A percentile compares a stretch with the other conserved stretches of the same genome.
phyloP scores from a whole-genome alignment of 345 rosid species.

The Abelmoschus esculentus region DNA sequence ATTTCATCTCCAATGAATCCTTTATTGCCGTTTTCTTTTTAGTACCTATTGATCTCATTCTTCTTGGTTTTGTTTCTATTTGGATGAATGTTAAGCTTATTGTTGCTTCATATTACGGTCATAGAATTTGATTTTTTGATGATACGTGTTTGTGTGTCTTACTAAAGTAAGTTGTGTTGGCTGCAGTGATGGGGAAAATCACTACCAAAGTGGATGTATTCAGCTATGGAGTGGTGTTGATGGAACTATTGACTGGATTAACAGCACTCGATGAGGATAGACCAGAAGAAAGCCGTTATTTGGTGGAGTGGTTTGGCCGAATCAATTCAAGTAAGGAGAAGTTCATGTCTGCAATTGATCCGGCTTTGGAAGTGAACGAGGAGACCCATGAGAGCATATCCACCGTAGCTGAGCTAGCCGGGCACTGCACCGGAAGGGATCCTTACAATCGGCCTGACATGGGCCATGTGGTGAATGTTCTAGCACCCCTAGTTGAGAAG shows the following conservation, averaged over 20 bases:
- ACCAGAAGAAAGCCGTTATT: constrained; percentile 62
- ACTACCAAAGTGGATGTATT: constrained; percentile 76
- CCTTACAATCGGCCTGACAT: constrained; percentile 68
- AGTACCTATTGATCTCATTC: not conserved
- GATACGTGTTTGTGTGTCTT: not conserved
- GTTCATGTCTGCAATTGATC: constrained; percentile 53
- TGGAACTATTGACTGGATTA: constrained; percentile 66
- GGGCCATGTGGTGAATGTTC: constrained; percentile 59
- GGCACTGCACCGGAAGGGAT: constrained; percentile 71
- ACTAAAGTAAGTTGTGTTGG: constrained; percentile 1
- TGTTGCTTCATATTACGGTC: too few species aligned
- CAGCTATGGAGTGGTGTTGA: constrained; percentile 67
- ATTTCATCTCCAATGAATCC: not conserved
- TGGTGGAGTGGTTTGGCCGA: constrained; percentile 68
- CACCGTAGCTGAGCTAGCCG: constrained; percentile 53
- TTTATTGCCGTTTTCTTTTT: not conserved
- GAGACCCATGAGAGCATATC: constrained; percentile 51
- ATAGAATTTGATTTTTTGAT: too few species aligned
- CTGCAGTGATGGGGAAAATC: constrained; percentile 63
- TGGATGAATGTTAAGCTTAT: too few species aligned
- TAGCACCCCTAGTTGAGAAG: constrained; percentile 56
- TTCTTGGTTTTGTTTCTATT: not conserved
- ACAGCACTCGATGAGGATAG: constrained; percentile 67
- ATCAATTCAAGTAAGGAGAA: constrained; percentile 47
- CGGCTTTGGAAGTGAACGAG: constrained; percentile 39